Evolutionary conservation across 2,329 filamentous ascomycete genomes (phyloP).

Genomic region (Chrysoporthe austroafricana): DNA sequence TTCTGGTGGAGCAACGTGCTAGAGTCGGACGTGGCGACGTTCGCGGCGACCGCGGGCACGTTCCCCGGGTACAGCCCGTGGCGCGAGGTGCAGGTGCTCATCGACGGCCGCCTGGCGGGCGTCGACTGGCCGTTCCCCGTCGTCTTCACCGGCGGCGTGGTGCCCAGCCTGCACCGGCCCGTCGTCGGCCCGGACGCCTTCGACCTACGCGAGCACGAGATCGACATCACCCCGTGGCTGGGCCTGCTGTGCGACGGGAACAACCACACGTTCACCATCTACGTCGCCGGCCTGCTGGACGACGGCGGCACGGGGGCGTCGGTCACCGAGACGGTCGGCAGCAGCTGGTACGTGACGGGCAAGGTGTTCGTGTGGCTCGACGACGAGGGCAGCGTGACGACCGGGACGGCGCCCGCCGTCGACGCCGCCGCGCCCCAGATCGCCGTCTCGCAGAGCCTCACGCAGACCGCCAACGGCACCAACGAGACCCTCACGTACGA

Average conservation of each 20-base stretch:
- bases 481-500: constrained; percentile 65
- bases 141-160: constrained; percentile 81
- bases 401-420: constrained; percentile 44
- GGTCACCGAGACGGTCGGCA: constrained; percentile 60
- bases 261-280: constrained; percentile 69
- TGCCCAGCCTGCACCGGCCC: constrained; percentile 76
- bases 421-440: constrained; percentile 47
- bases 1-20: constrained; percentile 86
- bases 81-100: constrained; percentile 75
- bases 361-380: constrained; percentile 82
- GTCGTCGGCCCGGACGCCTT: constrained; percentile 80
- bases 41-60: constrained; percentile 57
- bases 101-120: constrained; percentile 74
- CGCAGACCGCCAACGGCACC: constrained; percentile 48
- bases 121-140: constrained; percentile 82
- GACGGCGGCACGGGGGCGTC: constrained; percentile 49
- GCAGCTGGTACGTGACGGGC: constrained; percentile 75
- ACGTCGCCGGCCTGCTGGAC: constrained; percentile 67
- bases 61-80: constrained; percentile 74
- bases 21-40: constrained; percentile 61
- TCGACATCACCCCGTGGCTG: constrained; percentile 80
- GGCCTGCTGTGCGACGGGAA: constrained; percentile 68
- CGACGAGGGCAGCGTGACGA: constrained; percentile 53
- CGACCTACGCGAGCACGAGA: constrained; percentile 77
- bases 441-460: constrained; percentile 52